These are phyloP conservation scores for Neopestalotiopsis clavispora DNA, from an alignment of 2,329 filamentous ascomycete genomes.

Conservation along the genomic window DNA sequence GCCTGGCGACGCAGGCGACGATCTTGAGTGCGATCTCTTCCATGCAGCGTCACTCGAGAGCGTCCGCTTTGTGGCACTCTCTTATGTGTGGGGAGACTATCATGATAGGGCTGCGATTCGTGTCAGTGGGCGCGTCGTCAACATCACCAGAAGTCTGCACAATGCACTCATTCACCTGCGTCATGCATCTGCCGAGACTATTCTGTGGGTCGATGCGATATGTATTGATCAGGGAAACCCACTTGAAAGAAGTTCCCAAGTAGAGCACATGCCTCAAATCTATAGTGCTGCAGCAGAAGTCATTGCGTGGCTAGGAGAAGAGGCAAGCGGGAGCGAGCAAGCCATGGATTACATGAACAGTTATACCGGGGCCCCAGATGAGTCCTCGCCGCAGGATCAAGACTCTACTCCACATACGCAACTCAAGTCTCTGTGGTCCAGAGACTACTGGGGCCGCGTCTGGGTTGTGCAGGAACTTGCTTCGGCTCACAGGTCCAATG, in stretches of 20 bases:
- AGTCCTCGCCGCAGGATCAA: neutral
- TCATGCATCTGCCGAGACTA: neutral
- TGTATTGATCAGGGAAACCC: constrained; percentile 10
- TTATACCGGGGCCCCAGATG: neutral
- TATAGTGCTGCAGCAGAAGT: constrained; percentile 6
- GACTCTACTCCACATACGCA: neutral
- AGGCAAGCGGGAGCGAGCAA: neutral
- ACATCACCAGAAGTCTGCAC: neutral
- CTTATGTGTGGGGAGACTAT: neutral
- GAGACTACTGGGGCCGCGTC: constrained; percentile 7
- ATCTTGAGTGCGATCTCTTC: constrained; percentile 11
- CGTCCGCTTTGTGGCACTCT: neutral
- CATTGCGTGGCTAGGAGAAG: constrained; percentile 5
- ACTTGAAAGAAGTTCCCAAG: constrained; percentile 1
- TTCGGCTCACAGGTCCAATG: neutral
- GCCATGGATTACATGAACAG: constrained; percentile 8
- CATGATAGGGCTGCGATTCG: neutral
- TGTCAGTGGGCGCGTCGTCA: constrained; percentile 6
- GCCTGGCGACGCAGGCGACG: neutral
- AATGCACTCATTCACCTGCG: neutral
- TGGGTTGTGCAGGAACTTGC: constrained; percentile 10
- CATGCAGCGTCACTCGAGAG: neutral
- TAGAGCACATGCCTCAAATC: constrained; percentile 10
- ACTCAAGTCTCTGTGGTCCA: constrained; percentile 6
- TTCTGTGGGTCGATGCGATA: constrained; percentile 7